Conservation (phyloP, 2,329 filamentous ascomycete species). For the Paracoccidioides lutzii region DNA sequence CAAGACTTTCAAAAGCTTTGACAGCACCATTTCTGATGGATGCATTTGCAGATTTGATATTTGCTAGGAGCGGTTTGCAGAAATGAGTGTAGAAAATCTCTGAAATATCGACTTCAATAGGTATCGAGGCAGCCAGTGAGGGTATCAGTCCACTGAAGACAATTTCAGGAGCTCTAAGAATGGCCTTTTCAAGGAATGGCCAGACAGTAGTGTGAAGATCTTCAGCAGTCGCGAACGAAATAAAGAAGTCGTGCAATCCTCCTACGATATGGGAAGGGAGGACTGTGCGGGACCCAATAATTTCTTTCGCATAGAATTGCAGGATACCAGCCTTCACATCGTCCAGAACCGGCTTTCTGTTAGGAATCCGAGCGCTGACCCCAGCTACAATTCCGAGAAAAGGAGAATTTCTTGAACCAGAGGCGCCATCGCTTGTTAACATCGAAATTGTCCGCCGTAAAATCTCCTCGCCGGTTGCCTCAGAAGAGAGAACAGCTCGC, state of each 20-base stretch:
- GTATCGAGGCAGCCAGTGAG: conserved; percentile 58
- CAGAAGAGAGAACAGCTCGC: conserved; percentile 54
- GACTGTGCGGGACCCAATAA: conserved; percentile 62
- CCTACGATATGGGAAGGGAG: conserved; percentile 60
- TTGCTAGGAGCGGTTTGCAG: conserved; percentile 76
- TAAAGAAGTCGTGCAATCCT: conserved; percentile 72
- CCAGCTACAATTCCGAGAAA: conserved; percentile 79
- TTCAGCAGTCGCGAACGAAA: conserved; percentile 55
- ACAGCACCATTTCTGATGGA: conserved; percentile 63
- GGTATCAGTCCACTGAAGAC: conserved; percentile 68
- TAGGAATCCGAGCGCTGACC: conserved; percentile 60
- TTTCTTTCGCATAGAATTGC: conserved; percentile 71
- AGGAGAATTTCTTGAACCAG: conserved; percentile 57
- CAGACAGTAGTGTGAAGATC: conserved; percentile 66
- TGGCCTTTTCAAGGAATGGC: conserved; percentile 73
- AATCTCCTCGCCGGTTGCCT: conserved; percentile 45
- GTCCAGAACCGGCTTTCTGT: conserved; percentile 50
- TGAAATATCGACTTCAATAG: conserved; percentile 62
- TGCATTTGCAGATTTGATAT: conserved; percentile 78
- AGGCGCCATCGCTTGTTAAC: conserved; percentile 55
- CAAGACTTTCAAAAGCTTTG: conserved; percentile 58
- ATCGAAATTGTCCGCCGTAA: conserved; percentile 50
- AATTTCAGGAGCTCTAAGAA: conserved; percentile 81
- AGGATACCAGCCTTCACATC: conserved; percentile 59
- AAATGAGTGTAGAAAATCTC: conserved; percentile 57